Evolutionary conservation across 2,329 filamentous ascomycete species (phyloP).

Genomic region (Chaetomiaceae sp.): DNA sequence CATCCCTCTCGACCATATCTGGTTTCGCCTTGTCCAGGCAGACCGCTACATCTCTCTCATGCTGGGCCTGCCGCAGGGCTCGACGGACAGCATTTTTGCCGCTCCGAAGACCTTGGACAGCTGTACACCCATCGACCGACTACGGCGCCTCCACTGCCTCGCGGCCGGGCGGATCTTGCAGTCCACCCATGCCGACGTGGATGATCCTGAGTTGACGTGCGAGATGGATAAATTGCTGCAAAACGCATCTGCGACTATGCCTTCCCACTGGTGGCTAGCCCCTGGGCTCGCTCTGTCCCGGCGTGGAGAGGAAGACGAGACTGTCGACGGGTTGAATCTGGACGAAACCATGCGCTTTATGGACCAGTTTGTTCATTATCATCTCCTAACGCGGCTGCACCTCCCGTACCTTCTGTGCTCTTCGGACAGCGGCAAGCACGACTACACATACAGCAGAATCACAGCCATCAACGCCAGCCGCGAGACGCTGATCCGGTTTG

Average conservation of each 20-base stretch:
- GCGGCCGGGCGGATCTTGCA: conserved; percentile 37
- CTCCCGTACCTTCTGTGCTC: conserved; percentile 41
- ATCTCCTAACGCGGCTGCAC: conserved; percentile 42
- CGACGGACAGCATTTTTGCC: conserved; percentile 32
- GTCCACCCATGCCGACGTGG: conserved; percentile 29
- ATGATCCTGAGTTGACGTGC: conserved; percentile 30
- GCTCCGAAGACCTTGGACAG: conserved; percentile 28
- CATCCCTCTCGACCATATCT: conserved; percentile 22
- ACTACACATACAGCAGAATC: conserved; percentile 37
- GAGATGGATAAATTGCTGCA: conserved; percentile 39
- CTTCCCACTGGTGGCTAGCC: conserved; percentile 41
- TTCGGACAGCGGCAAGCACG: not conserved
- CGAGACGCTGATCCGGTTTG: conserved; percentile 38
- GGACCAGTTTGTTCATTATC: conserved; percentile 40
- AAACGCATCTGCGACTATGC: conserved; percentile 35
- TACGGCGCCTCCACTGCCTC: conserved; percentile 34
- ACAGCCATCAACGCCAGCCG: conserved; percentile 40
- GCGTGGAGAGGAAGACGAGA: no score
- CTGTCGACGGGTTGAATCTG: conserved; percentile 11
- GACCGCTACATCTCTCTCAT: conserved; percentile 36
- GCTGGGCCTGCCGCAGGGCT: conserved; percentile 32
- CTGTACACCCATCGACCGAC: conserved; percentile 30
- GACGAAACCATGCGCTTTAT: conserved; percentile 36
- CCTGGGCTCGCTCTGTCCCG: conserved; percentile 27
- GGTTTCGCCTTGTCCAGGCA: conserved; percentile 33